These are phyloP conservation scores for Elaeis guineensis DNA, from an alignment of 176 grass and related monocot species.

Conservation along the genomic window DNA sequence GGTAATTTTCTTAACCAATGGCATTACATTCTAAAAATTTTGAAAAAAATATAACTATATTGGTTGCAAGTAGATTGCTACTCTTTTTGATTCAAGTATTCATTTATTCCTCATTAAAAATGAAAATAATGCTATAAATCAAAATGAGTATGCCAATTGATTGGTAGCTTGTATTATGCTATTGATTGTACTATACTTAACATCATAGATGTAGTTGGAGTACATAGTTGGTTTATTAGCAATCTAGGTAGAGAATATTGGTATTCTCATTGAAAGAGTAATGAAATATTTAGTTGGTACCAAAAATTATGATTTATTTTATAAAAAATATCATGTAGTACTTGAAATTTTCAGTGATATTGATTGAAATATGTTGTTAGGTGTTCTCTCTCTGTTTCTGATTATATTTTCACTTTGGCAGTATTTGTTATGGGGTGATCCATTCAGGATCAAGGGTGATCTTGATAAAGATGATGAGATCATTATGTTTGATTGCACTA, in stretches of 20 bases:
- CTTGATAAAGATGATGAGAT: too few relatives aligned
- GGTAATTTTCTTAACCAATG: background rate
- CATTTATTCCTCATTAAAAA: background rate
- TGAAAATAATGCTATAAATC: background rate
- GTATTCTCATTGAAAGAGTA: background rate
- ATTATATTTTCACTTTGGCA: background rate
- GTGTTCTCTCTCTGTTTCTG: background rate
- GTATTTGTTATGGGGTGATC: too few relatives aligned
- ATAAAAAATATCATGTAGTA: background rate
- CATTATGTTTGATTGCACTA: too few relatives aligned
- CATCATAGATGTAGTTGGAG: background rate
- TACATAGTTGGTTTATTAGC: background rate
- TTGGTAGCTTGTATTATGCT: background rate
- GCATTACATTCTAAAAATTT: background rate
- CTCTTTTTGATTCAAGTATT: background rate
- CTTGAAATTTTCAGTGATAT: background rate
- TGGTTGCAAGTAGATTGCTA: background rate
- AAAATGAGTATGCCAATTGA: background rate
- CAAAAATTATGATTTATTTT: background rate
- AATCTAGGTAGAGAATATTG: background rate
- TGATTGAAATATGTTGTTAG: background rate
- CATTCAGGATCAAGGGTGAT: too few relatives aligned
- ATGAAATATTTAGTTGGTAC: background rate
- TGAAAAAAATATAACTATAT: background rate
- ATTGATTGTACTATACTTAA: background rate